phyloP scores from a whole-genome alignment of 352 stramenopile species.

The Phytophthora rubi region DNA sequence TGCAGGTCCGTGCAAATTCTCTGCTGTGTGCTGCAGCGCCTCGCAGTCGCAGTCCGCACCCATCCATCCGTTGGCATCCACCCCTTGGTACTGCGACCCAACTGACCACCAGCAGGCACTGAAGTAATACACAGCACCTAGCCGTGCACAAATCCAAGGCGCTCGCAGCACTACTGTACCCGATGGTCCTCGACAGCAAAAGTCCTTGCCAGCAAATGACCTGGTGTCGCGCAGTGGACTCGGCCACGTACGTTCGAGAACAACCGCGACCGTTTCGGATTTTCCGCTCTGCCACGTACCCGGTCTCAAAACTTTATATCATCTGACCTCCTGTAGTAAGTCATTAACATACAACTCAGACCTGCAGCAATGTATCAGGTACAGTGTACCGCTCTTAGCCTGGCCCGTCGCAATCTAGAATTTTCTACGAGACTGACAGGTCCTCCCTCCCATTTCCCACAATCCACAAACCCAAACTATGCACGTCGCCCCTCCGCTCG shows the following conservation, averaged over 20 bases:
- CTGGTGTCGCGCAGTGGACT: neutral
- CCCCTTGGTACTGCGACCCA: neutral
- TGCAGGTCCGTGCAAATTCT: too few relatives aligned
- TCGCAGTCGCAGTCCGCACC: neutral
- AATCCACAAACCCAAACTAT: neutral
- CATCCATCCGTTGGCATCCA: neutral
- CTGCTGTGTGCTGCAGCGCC: too few relatives aligned
- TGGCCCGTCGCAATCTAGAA: conserved; percentile 68
- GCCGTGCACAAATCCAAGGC: neutral
- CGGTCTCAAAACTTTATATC: conserved; percentile 18
- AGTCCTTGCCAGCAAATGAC: neutral
- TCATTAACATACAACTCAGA: conserved; percentile 19
- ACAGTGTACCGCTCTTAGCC: conserved; percentile 8
- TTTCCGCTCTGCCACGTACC: conserved; percentile 16
- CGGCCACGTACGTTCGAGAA: conserved; percentile 22
- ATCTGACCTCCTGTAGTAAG: conserved; percentile 5
- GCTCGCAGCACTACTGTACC: neutral
- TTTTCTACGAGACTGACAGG: conserved; percentile 49
- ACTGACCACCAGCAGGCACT: neutral
- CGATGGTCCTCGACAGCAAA: neutral
- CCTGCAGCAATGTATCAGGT: conserved; percentile 15
- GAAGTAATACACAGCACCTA: neutral
- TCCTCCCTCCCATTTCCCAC: conserved; percentile 11
- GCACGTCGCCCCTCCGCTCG: conserved; percentile 36
- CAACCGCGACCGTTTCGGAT: neutral